Evolutionary conservation across 2,329 filamentous ascomycete species (phyloP).

Genomic region (Mycosphaerelloides madeirae): DNA sequence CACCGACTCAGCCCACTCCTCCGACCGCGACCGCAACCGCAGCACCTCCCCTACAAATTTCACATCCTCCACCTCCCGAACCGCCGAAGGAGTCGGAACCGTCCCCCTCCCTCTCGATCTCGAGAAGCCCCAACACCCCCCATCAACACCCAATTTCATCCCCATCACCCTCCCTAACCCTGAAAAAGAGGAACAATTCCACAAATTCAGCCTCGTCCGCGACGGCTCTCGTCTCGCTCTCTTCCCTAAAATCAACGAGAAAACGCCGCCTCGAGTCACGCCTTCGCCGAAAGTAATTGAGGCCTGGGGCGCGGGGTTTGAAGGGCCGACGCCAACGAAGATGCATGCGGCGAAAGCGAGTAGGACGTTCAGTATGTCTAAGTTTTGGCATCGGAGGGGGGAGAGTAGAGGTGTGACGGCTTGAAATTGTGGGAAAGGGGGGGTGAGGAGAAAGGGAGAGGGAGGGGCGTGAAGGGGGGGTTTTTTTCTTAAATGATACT

Average conservation of each 20-base stretch:
- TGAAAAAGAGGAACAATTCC: neutral
- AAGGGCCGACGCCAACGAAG: slow-evolving; percentile 1
- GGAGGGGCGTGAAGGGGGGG: too few relatives aligned
- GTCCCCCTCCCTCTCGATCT: slow-evolving; percentile 6
- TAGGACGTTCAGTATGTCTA: slow-evolving; percentile 12
- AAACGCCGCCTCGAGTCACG: slow-evolving; percentile 2
- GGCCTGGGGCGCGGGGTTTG: slow-evolving; percentile 2
- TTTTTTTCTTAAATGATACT: too few relatives aligned
- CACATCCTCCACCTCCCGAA: slow-evolving; percentile 5
- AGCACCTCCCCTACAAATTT: slow-evolving; percentile 11
- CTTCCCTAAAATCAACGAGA: slow-evolving; percentile 15
- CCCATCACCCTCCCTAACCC: slow-evolving; percentile 1
- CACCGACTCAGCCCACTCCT: slow-evolving; percentile 18
- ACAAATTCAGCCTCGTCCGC: neutral
- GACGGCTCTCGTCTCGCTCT: slow-evolving; percentile 10
- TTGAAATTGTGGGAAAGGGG: neutral
- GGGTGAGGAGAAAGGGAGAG: too few relatives aligned
- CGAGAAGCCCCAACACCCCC: slow-evolving; percentile 3
- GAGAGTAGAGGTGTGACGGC: slow-evolving; percentile 8
- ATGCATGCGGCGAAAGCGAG: slow-evolving; percentile 12
- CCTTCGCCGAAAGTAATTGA: slow-evolving; percentile 8
- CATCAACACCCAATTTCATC: neutral
- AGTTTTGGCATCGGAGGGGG: slow-evolving; percentile 13
- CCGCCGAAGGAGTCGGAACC: too few relatives aligned
- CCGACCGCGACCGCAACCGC: slow-evolving; percentile 8